Conservation (phyloP, 164 flowering plant species). For the Paratinospora sagittata region DNA sequence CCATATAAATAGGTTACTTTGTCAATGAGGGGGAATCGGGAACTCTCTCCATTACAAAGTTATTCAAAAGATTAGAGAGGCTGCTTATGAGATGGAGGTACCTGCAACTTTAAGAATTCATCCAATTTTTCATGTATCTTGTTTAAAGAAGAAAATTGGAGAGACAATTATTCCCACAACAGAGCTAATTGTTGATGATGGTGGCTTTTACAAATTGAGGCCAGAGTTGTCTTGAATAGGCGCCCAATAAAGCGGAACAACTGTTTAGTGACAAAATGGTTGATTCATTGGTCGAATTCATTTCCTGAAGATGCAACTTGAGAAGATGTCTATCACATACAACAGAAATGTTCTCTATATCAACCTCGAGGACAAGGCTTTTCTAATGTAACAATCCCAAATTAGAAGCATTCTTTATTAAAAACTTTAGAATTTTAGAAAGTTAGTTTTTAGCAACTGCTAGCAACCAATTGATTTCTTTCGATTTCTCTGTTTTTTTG, state of each 20-base stretch:
- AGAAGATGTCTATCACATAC: no score
- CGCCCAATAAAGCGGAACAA: background rate
- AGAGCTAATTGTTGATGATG: background rate
- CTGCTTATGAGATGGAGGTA: background rate
- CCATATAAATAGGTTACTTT: background rate
- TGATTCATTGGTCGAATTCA: conserved; percentile 13
- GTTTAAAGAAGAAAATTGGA: conserved; percentile 4
- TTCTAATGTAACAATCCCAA: no score
- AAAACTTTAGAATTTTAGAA: no score
- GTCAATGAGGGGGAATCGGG: background rate
- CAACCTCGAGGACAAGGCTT: no score
- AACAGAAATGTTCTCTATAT: no score
- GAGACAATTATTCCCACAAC: background rate
- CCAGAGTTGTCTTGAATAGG: background rate
- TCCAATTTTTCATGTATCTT: conserved; percentile 14
- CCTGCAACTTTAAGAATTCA: background rate
- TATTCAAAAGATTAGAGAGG: background rate
- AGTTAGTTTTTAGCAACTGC: no score
- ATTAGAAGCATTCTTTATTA: no score
- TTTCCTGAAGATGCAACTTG: background rate
- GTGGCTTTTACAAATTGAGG: background rate
- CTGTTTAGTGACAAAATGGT: background rate
- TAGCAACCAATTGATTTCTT: no score
- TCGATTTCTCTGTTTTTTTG: no score
- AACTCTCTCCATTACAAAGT: background rate